Percentiles rank a stretch among this genome's conserved stretches.
Conservation (phyloP, 306 rosid genomes). For the Benincasa hispida region DNA sequence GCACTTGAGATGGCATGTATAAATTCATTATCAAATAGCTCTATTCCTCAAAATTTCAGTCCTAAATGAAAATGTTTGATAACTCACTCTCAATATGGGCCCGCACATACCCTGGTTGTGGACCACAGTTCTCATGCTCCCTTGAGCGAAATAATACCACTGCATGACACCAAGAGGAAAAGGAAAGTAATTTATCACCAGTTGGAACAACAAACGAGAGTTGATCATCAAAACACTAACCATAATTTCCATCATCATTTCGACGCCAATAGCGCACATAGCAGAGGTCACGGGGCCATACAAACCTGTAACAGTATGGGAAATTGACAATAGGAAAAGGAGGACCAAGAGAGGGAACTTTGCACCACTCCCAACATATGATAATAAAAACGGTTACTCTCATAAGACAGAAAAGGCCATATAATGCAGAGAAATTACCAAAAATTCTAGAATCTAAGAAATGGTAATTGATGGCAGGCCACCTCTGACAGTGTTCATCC, state of each 20-base stretch:
- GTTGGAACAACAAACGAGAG: neutral
- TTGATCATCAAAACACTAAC: conserved; percentile 27
- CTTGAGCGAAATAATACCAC: conserved; percentile 93
- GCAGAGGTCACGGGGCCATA: conserved; percentile 99
- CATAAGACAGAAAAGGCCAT: neutral
- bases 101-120: conserved; percentile 92
- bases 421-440: neutral
- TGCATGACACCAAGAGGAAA: conserved; percentile 34
- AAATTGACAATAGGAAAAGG: neutral
- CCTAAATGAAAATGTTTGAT: conserved; percentile 4
- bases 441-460: neutral
- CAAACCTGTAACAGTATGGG: conserved; percentile 47
- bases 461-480: neutral
- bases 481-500: neutral
- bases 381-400: neutral
- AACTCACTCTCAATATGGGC: conserved; percentile 95
- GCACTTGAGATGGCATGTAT: conserved; percentile 4
- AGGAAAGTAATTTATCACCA: neutral
- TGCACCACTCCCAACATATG: neutral
- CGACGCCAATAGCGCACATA: conserved; percentile 99
- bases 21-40: conserved; percentile 8
- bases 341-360: neutral
- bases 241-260: conserved; percentile 97
- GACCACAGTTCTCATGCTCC: conserved; percentile 89
- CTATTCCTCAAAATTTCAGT: conserved; percentile 10